Evolutionary conservation across 2,329 filamentous ascomycete genomes (phyloP).

Genomic region (Microcyclospora tardicrescens): DNA sequence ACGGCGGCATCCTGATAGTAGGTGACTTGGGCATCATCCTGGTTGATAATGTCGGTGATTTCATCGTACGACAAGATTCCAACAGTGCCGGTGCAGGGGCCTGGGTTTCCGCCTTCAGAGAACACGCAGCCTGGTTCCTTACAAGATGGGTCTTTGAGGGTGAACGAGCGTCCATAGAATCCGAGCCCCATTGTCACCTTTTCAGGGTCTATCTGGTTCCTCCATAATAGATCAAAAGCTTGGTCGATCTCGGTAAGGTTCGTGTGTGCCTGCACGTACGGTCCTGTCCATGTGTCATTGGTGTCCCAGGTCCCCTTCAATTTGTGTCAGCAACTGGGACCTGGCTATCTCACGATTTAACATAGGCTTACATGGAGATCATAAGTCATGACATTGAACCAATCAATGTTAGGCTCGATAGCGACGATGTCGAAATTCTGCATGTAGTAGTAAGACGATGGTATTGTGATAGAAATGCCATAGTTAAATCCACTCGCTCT

Average conservation of each 20-base stretch:
- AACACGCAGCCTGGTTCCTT: slow-evolving; percentile 7
- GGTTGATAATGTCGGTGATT: slow-evolving; percentile 22
- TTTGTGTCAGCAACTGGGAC: too few relatives aligned
- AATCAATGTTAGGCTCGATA: slow-evolving; percentile 1
- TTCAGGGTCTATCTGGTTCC: slow-evolving; percentile 26
- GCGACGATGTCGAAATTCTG: neutral
- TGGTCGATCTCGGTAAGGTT: slow-evolving; percentile 35
- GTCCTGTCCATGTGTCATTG: too few relatives aligned
- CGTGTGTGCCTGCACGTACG: too few relatives aligned
- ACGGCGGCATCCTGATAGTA: slow-evolving; percentile 18
- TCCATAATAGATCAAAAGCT: slow-evolving; percentile 34
- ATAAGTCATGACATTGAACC: slow-evolving; percentile 4
- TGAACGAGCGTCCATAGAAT: slow-evolving; percentile 33
- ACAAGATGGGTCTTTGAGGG: slow-evolving; percentile 11
- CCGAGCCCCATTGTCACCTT: slow-evolving; percentile 34
- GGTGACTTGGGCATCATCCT: slow-evolving; percentile 9
- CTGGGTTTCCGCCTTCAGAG: slow-evolving; percentile 11
- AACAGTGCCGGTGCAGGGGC: slow-evolving; percentile 16
- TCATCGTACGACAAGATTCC: slow-evolving; percentile 26
- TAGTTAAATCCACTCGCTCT: neutral
- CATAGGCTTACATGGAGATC: too few relatives aligned
- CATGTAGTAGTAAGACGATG: neutral
- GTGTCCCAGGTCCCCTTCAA: too few relatives aligned
- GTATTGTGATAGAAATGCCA: neutral
- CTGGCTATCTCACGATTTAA: too few relatives aligned